These are phyloP conservation scores for Chimonanthus praecox DNA, from an alignment of 164 flowering plant genomes.

Conservation along the genomic window DNA sequence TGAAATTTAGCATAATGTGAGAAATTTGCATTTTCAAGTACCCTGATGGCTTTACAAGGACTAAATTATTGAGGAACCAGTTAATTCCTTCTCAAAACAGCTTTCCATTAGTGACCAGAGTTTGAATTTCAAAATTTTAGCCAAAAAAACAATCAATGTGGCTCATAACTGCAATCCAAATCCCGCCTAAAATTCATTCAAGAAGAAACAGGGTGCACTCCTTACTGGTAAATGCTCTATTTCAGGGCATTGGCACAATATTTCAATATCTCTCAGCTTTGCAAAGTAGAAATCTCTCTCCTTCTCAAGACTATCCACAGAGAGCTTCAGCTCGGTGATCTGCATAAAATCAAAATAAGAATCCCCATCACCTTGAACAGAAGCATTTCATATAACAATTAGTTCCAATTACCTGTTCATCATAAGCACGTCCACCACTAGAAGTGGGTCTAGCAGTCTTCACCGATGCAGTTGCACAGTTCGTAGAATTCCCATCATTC, in stretches of 20 bases:
- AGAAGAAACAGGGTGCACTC: neutral
- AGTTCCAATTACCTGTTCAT: conserved; percentile 52
- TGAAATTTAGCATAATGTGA: neutral
- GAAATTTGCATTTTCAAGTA: no score
- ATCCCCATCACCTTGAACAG: neutral
- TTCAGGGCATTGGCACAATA: conserved; percentile 77
- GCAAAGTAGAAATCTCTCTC: conserved; percentile 96
- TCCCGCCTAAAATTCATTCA: neutral
- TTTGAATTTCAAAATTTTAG: neutral
- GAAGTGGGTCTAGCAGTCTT: conserved; percentile 55
- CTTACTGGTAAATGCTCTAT: conserved; percentile 62
- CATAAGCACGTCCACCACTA: conserved; percentile 52
- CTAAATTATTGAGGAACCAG: no score
- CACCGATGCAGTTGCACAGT: conserved; percentile 29
- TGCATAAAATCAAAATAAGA: conserved; percentile 24
- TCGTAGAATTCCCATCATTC: conserved; percentile 36
- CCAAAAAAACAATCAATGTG: neutral
- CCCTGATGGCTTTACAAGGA: no score
- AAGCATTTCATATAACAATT: neutral
- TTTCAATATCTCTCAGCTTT: conserved; percentile 88
- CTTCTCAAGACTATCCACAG: conserved; percentile 88
- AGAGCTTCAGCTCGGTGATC: conserved; percentile 92
- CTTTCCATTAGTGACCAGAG: neutral
- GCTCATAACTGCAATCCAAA: neutral
- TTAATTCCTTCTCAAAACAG: no score